Base-by-base conservation (phyloP, 192 early-diverging fungal species). In the Gonapodya prolifera region DNA sequence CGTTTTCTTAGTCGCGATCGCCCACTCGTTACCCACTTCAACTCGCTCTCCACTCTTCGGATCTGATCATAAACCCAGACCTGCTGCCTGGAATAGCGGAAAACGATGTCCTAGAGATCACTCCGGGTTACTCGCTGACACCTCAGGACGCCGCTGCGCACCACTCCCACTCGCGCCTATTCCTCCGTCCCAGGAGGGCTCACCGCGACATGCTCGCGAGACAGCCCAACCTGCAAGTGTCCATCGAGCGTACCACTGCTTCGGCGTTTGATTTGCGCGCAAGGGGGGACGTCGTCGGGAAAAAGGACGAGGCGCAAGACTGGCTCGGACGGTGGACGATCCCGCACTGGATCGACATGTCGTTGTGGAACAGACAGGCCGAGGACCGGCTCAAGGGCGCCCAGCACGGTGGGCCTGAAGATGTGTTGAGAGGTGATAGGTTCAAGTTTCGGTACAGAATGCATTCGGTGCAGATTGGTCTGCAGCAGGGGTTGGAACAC, bases 41-140 rank as follows among this genome's bases (percentile, higher is more conserved):
- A 61, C 45, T 61, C 45, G 23, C 23, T 61, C 23, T 61, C 45
- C 8, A 23, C 23, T 23, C 45, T 23, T 16, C 2, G 32, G 91
- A 94, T 32, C 80, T 92, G 69, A 81, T 94, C 1, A 80, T 94
- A 29, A 91, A 93, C 77, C 91, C 92, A 0, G 88, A 92, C 70
- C 78, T 77, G 32, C 90, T 94, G 76, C 86, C 89, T 1, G 85
- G 80, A 18, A 78, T 89, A n/a, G 76, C 80, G 35, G 79, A 83
- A 23, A 91, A 90, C 33, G 90, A 93, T 78, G 77, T 93, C 29
- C 83, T 94, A 30, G 87, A 89, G 75, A 73, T 73, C 71, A 18
- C 8, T 30, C 71, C 13, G 35, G 33, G 36, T 33, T 32, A 69
- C 32, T 70, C 0, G 36, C 35, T 33, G 69, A 35, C 34, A 35